phyloP scores from a whole-genome alignment of 208 protist species.

The Crithidia fasciculata region DNA sequence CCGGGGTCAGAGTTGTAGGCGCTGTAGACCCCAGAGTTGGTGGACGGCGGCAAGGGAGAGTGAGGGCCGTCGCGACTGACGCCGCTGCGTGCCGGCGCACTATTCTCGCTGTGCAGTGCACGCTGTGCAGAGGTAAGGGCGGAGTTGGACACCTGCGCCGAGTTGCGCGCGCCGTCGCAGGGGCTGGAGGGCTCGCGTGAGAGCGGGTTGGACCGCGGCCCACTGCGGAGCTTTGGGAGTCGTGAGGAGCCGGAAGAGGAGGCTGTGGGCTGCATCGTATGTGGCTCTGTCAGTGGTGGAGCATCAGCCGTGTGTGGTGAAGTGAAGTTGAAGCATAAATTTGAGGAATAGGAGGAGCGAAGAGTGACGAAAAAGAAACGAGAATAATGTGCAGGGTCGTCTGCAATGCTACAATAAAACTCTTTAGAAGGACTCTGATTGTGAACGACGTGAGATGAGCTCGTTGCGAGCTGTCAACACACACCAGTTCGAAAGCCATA shows the following conservation, averaged over 20 bases:
- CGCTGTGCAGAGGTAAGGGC: constrained; percentile 4
- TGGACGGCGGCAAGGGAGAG: neutral
- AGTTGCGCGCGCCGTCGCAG: neutral
- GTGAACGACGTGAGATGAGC: no score
- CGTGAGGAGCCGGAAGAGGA: neutral
- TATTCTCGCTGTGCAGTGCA: neutral
- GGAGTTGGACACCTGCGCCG: constrained; percentile 7
- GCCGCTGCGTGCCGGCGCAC: neutral
- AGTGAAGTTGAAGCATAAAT: no score
- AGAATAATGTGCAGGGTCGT: no score
- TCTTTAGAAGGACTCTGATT: no score
- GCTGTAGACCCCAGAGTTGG: neutral
- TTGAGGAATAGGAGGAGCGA: no score
- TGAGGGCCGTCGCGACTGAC: constrained; percentile 2
- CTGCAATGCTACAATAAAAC: no score
- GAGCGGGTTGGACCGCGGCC: neutral
- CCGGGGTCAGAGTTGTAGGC: neutral
- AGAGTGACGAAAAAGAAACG: no score
- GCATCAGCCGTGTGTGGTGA: no score
- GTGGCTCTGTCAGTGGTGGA: no score
- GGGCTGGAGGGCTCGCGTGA: neutral
- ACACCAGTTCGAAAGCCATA: no score
- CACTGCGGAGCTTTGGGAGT: constrained; percentile 1
- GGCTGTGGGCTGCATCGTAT: neutral
- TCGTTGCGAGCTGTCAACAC: no score